Evolutionary conservation across 2,329 filamentous ascomycete genomes (phyloP), one percentile per base, ranked within the genome.

Genomic region (Fusarium musae): DNA sequence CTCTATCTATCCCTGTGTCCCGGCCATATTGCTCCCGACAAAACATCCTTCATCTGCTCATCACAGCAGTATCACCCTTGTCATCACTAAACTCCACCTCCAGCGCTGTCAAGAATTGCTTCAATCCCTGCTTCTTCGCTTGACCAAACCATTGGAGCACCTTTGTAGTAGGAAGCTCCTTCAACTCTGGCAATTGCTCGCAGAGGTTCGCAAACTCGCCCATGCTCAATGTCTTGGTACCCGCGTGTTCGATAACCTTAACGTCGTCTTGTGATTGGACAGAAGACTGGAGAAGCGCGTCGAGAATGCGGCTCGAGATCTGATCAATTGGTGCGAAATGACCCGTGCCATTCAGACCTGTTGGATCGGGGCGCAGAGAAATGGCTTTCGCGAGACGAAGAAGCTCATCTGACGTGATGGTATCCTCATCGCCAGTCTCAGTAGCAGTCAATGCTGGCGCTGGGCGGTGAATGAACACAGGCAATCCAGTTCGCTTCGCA

Each of bases 391-490:
- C 39, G 7, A 62, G 34, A 6, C 59, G 59, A 17, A 58, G 11
- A 30, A 62, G 59, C 23, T 58, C 59, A 13, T 46, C 59, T 26
- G 59, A 58, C 10, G 59, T 44, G 40, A 59, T 59, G 2, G 56
- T 32, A 15, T 57, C 26, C 21, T 30, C 37, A 15, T 4, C 19
- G 1, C 2, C 15, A 34, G 17, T n/a, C n/a, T 36, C 28, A n/a
- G 6, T 6, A 17, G 5, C 19, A 9, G 2, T 2, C 3, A 13
- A 37, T 3, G 4, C 6, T 2, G 40, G 59, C 7, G 39, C 39
- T 52, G 63, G 58, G 17, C 72, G 66, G 58, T 76, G 72, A 28
- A 76, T 50, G 34, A 46, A 68, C 32, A 63, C 54, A 21, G 57
- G 56, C 7, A 73, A 42, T 15, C 47, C 43, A 30, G 65, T 47